Conservation (phyloP, 208 protist species). For the Leishmania aethiopica region DNA sequence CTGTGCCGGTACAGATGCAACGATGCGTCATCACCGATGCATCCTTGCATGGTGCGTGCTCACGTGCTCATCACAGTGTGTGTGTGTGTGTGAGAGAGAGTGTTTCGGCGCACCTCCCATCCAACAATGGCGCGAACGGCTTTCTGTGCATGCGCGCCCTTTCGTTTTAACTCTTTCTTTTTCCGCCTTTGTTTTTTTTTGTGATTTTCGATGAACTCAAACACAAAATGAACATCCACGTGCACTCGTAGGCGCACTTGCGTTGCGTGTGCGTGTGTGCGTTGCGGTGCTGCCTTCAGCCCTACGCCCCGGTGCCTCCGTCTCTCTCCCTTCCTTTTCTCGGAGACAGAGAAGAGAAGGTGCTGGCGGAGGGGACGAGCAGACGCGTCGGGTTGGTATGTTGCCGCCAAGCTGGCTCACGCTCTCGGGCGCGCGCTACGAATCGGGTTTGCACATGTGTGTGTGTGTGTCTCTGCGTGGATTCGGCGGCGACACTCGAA, state of each 20-base stretch:
- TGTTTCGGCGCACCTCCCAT: background rate
- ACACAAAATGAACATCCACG: slow-evolving; percentile 18
- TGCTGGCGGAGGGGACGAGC: background rate
- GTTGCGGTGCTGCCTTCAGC: background rate
- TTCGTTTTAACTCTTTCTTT: background rate
- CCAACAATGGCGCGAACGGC: background rate
- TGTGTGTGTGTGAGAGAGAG: background rate
- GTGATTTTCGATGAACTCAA: slow-evolving; percentile 17
- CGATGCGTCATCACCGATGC: background rate
- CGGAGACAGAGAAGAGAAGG: background rate
- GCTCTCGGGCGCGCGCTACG: background rate
- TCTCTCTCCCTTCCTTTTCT: background rate
- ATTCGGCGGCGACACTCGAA: background rate
- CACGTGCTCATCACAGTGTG: background rate
- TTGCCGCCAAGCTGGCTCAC: background rate
- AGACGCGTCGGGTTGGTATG: background rate
- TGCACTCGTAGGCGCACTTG: background rate
- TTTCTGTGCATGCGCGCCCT: background rate
- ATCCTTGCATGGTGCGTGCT: background rate
- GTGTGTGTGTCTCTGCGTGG: background rate
- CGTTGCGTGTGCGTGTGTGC: background rate
- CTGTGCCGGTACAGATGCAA: background rate
- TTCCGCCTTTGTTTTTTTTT: slow-evolving; percentile 29
- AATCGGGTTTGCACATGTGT: background rate
- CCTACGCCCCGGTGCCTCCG: background rate